Percentiles rank a stretch among this genome's conserved stretches.
Evolutionary conservation across 75 land plant species (phyloP).

Genomic region (Isoetes taiwanensis): DNA sequence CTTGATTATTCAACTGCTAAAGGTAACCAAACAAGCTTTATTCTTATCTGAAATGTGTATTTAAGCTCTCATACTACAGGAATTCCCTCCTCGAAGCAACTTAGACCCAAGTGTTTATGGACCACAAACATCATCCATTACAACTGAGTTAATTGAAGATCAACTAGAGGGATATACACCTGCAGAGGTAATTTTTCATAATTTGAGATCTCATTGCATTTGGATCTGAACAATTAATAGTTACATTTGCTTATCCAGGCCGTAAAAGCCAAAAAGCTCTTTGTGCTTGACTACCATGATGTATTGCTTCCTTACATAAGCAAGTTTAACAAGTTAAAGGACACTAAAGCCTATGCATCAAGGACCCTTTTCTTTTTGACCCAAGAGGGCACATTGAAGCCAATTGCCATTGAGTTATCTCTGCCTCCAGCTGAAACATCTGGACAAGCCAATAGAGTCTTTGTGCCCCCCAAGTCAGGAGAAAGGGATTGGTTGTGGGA

Average conservation of each 20-base stretch:
- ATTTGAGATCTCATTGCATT: no score
- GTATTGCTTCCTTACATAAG: conserved; percentile 37
- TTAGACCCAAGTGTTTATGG: conserved; percentile 48
- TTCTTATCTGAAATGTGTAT: no score
- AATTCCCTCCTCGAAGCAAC: conserved; percentile 60
- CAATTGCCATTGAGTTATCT: conserved; percentile 64
- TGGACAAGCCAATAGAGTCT: conserved; percentile 21
- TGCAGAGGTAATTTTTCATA: conserved; percentile 40
- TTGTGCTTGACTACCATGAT: conserved; percentile 57
- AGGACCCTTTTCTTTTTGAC: conserved; percentile 47
- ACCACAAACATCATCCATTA: conserved; percentile 43
- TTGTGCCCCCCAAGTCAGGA: conserved; percentile 25
- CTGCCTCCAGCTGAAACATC: no score
- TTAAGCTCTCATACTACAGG: conserved; percentile 20
- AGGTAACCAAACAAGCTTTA: no score
- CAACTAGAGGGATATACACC: conserved; percentile 41
- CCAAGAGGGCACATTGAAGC: conserved; percentile 33
- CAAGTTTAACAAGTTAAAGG: conserved; percentile 29
- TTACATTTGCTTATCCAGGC: conserved; percentile 29
- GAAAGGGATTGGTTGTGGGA: conserved; percentile 3
- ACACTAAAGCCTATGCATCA: conserved; percentile 35
- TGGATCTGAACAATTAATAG: no score
- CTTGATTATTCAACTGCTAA: no score
- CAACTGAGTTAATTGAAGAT: conserved; percentile 30
- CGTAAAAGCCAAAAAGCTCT: conserved; percentile 33